These are phyloP conservation scores for Moricandia moricandioides DNA, from an alignment of 345 rosid genomes.

Conservation along the genomic window DNA sequence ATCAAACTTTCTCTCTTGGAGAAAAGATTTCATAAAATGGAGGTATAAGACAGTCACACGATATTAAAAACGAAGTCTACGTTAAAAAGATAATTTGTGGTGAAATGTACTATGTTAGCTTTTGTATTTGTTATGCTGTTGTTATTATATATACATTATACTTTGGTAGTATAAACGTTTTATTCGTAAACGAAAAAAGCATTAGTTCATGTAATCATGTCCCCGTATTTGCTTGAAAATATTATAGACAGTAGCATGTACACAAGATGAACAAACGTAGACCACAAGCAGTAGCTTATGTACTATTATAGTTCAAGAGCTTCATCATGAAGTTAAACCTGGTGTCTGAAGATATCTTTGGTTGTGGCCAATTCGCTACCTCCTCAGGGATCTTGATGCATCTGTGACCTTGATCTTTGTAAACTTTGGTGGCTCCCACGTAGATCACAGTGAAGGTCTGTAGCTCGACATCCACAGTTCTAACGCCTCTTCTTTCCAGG, in stretches of 20 bases:
- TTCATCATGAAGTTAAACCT: slow-evolving; percentile 89
- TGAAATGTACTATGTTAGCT: background rate
- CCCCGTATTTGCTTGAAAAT: background rate
- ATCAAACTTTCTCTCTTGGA: slow-evolving; percentile 41
- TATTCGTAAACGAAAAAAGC: background rate
- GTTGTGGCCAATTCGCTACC: slow-evolving; percentile 87
- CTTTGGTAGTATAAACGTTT: background rate
- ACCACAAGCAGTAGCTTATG: slow-evolving; percentile 10
- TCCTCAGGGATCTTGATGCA: slow-evolving; percentile 70
- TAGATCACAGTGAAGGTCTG: slow-evolving; percentile 83
- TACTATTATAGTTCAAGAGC: slow-evolving; percentile 49
- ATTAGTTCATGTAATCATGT: background rate
- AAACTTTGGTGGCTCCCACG: slow-evolving; percentile 65
- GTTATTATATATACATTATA: background rate
- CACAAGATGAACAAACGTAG: slow-evolving; percentile 13
- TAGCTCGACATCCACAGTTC: slow-evolving; percentile 82
- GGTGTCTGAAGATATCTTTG: slow-evolving; percentile 61
- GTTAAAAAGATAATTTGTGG: background rate
- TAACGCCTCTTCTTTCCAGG: slow-evolving; percentile 80
- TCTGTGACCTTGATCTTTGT: slow-evolving; percentile 72
- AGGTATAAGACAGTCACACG: slow-evolving; percentile 6
- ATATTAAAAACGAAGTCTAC: background rate
- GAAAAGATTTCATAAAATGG: slow-evolving; percentile 3
- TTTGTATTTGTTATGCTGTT: background rate
- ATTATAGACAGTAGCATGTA: slow-evolving; percentile 24